These are phyloP conservation scores for Parachaetomium inaequale DNA, from an alignment of 495 filamentous ascomycete species.

Conservation along the genomic window DNA sequence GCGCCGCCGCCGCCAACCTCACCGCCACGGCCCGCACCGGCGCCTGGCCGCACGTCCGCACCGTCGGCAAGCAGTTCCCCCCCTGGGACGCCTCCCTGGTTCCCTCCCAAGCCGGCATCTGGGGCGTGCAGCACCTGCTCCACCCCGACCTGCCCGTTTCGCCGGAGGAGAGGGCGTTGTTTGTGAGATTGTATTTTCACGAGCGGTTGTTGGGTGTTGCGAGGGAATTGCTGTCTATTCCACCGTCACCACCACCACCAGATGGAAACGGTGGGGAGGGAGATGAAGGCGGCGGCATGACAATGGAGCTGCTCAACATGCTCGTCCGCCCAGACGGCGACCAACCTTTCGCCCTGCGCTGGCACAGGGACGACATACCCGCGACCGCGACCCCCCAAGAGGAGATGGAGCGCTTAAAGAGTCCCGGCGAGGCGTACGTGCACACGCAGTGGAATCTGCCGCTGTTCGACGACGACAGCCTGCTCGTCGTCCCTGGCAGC, in stretches of 20 bases:
- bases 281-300: conserved; percentile 40
- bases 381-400: conserved; percentile 53
- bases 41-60: conserved; percentile 73
- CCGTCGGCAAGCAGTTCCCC: conserved; percentile 81
- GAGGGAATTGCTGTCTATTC: conserved; percentile 47
- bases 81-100: conserved; percentile 57
- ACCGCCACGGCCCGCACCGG: conserved; percentile 57
- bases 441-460: conserved; percentile 80
- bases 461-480: conserved; percentile 60
- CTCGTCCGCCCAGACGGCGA: conserved; percentile 56
- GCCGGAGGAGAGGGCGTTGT: conserved; percentile 45
- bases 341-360: conserved; percentile 61
- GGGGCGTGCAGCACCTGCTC: conserved; percentile 81
- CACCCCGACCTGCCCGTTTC: conserved; percentile 56
- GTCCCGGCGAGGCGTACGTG: conserved; percentile 20
- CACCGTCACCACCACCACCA: neutral
- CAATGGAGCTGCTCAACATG: conserved; percentile 79
- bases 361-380: conserved; percentile 77
- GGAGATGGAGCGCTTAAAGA: conserved; percentile 44
- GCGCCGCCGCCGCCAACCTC: conserved; percentile 49
- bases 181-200: conserved; percentile 65
- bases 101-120: conserved; percentile 56
- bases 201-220: conserved; percentile 53
- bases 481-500: conserved; percentile 69
- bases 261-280: neutral